Conservation (phyloP, 495 filamentous ascomycete species). For the Pyrenula massariospora region DNA sequence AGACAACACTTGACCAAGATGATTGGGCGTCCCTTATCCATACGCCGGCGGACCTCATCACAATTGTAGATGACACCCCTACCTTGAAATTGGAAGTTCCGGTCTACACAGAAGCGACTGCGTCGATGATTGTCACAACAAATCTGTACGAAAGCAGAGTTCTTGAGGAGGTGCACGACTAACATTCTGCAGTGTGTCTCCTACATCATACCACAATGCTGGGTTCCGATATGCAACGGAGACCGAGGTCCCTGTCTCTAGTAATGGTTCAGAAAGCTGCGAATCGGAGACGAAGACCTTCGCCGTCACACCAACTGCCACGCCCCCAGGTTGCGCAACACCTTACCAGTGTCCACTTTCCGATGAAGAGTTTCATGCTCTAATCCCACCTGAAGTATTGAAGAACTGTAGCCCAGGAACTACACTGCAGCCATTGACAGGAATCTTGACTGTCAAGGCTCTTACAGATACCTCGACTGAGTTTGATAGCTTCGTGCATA, state of each 20-base stretch:
- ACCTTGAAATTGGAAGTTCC: not conserved
- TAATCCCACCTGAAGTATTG: not conserved
- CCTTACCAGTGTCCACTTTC: not conserved
- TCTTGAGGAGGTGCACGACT: not conserved
- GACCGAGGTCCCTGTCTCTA: not conserved
- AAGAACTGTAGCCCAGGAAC: not conserved
- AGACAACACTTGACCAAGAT: not conserved
- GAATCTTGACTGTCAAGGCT: not conserved
- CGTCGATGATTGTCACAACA: not conserved
- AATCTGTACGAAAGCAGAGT: not conserved
- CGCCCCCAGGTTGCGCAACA: not conserved
- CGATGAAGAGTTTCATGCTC: not conserved
- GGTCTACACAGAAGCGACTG: not conserved
- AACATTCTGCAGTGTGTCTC: not conserved
- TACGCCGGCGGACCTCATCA: not conserved
- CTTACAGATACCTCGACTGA: not conserved
- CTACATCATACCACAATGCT: not conserved
- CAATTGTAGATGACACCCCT: not conserved
- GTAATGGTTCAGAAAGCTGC: not conserved
- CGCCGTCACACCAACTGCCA: not conserved
- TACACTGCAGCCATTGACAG: not conserved
- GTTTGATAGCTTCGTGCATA: not conserved
- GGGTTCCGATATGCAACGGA: not conserved
- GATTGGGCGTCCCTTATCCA: not conserved
- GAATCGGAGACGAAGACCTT: not conserved